These are phyloP conservation scores for Rhypophila decipiens DNA, from an alignment of 495 filamentous ascomycete species.

Conservation along the genomic window DNA sequence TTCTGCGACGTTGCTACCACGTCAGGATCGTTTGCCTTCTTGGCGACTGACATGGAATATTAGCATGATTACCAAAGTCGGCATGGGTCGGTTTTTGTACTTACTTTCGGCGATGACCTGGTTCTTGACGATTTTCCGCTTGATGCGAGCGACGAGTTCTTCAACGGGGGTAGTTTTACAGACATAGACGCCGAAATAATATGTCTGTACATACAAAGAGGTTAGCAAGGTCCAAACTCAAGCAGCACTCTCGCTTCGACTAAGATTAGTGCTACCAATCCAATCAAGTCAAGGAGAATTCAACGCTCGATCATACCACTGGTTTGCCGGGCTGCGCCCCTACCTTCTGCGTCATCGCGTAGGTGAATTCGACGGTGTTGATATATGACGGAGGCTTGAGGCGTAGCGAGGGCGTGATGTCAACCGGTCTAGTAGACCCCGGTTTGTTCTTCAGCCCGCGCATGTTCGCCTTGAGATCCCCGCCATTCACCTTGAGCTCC, in stretches of 20 bases:
- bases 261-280: too few species aligned
- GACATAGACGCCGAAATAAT: constrained; percentile 64
- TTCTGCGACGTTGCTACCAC: constrained; percentile 79
- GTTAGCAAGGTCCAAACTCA: constrained; percentile 1
- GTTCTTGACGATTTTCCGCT: constrained; percentile 70
- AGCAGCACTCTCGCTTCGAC: background rate
- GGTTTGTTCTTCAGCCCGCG: constrained; percentile 93
- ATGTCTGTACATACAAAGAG: constrained; percentile 52
- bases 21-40: constrained; percentile 77
- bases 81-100: constrained; percentile 17
- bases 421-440: constrained; percentile 85
- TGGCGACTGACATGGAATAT: constrained; percentile 56
- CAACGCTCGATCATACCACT: background rate
- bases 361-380: constrained; percentile 80
- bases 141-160: constrained; percentile 63
- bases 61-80: constrained; percentile 8
- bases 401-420: constrained; percentile 74
- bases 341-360: constrained; percentile 85
- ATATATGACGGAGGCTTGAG: constrained; percentile 56
- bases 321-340: constrained; percentile 13
- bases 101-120: constrained; percentile 79
- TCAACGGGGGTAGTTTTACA: constrained; percentile 67
- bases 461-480: constrained; percentile 80
- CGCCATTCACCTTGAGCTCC: constrained; percentile 83
- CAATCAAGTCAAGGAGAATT: constrained; percentile 5